Evolutionary conservation across 306 rosid genomes (phyloP).

Genomic region (Cicer chorassanicum): DNA sequence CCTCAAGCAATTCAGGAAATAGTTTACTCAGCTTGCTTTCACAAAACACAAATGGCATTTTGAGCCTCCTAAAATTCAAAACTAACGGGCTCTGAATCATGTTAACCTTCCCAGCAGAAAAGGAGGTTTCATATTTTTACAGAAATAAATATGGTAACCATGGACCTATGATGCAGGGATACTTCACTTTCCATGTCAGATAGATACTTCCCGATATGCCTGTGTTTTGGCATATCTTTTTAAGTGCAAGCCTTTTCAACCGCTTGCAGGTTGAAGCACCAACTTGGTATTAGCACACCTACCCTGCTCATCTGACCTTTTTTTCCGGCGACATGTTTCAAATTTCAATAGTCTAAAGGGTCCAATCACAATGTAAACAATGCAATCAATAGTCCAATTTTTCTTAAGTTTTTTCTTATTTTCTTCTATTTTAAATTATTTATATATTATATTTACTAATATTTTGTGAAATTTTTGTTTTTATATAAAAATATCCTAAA

Average conservation of each 20-base stretch:
- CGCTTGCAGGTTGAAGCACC: too few species aligned
- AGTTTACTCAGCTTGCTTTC: neutral
- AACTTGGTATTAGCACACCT: too few species aligned
- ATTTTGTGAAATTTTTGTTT: neutral
- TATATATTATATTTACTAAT: neutral
- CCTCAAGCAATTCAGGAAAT: neutral
- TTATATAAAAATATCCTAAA: neutral
- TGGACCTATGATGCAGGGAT: neutral
- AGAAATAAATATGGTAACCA: slow-evolving; percentile 35
- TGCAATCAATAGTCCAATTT: too few species aligned
- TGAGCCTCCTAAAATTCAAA: slow-evolving; percentile 16
- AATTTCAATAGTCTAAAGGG: too few species aligned
- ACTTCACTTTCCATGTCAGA: too few species aligned
- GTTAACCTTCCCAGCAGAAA: slow-evolving; percentile 20
- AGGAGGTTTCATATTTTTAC: slow-evolving; percentile 5
- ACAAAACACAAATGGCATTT: neutral
- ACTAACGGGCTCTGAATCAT: slow-evolving; percentile 4
- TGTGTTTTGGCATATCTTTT: too few species aligned
- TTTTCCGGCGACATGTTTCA: too few species aligned
- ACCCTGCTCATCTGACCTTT: too few species aligned
- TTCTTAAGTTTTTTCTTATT: too few species aligned
- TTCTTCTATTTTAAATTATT: neutral
- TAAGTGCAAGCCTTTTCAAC: too few species aligned
- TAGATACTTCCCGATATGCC: too few species aligned
- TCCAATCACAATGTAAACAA: too few species aligned